Conservation (phyloP, 345 rosid genomes). For the Litchi chinensis region DNA sequence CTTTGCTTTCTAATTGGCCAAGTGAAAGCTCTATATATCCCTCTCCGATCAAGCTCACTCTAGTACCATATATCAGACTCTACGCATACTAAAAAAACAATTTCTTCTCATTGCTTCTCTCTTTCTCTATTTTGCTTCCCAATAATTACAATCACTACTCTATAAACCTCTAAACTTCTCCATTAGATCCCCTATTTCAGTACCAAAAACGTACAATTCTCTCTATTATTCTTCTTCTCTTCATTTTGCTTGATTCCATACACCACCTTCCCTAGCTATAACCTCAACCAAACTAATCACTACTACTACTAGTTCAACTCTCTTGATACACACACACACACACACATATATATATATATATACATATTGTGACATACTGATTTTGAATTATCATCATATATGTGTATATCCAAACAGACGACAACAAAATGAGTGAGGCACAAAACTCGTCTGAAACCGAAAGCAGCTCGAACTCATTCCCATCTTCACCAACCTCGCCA, state of each 20-base stretch:
- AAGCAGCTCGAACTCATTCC: slow-evolving; percentile 39
- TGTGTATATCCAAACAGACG: neutral
- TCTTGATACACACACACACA: neutral
- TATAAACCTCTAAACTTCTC: too few relatives aligned
- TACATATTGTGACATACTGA: too few relatives aligned
- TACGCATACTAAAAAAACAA: neutral
- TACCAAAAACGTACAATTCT: neutral
- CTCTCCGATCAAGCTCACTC: neutral
- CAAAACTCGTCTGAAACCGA: slow-evolving; percentile 41
- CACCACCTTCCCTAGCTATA: neutral
- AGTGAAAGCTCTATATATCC: neutral
- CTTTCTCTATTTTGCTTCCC: slow-evolving; percentile 17
- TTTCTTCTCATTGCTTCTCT: neutral
- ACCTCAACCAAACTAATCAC: neutral
- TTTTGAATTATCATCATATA: neutral
- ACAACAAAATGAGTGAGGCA: slow-evolving; percentile 27
- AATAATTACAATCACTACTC: neutral
- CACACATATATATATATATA: too few relatives aligned
- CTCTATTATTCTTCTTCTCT: neutral
- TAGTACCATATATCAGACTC: neutral
- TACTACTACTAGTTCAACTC: too few relatives aligned
- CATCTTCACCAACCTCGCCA: slow-evolving; percentile 21
- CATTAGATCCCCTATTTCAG: too few relatives aligned
- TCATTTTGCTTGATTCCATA: slow-evolving; percentile 10
- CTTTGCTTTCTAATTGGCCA: neutral